A percentile compares a stretch with the other conserved stretches of the same genome.
Conservation (phyloP, 2,329 filamentous ascomycete genomes). For the Lithohypha guttulata region DNA sequence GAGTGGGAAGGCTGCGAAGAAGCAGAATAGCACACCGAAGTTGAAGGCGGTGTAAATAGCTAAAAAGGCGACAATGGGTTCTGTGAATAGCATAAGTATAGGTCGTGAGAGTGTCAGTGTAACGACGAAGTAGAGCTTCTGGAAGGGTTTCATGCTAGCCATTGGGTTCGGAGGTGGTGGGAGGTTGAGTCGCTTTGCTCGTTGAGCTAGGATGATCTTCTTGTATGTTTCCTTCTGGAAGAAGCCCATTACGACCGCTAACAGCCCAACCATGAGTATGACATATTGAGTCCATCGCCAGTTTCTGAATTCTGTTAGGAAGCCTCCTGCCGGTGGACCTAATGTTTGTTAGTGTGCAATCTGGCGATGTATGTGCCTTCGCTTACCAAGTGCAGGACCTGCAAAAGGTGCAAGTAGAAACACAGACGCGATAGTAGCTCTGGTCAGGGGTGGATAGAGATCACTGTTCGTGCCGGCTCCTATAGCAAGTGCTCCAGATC, state of each 20-base stretch:
- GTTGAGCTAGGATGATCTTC: slow-evolving; percentile 53
- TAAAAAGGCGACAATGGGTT: slow-evolving; percentile 58
- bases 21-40: slow-evolving; percentile 71
- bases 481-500: slow-evolving; percentile 57
- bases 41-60: slow-evolving; percentile 66
- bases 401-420: slow-evolving; percentile 53
- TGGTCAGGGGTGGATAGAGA: slow-evolving; percentile 39
- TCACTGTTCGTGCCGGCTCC: slow-evolving; percentile 63
- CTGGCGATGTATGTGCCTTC: background rate
- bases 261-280: slow-evolving; percentile 52
- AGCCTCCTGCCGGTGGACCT: slow-evolving; percentile 59
- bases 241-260: slow-evolving; percentile 51
- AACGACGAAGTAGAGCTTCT: slow-evolving; percentile 34
- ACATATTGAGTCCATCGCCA: slow-evolving; percentile 68
- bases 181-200: slow-evolving; percentile 43
- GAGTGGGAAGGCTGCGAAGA: slow-evolving; percentile 73
- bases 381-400: slow-evolving; percentile 45
- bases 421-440: slow-evolving; percentile 44
- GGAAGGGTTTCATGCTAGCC: slow-evolving; percentile 47
- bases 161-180: slow-evolving; percentile 57
- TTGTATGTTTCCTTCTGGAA: slow-evolving; percentile 54
- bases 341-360: background rate
- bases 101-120: slow-evolving; percentile 40
- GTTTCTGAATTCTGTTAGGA: slow-evolving; percentile 50
- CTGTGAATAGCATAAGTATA: slow-evolving; percentile 53